phyloP scores from a whole-genome alignment of 352 stramenopile species.

The Bremia lactucae region DNA sequence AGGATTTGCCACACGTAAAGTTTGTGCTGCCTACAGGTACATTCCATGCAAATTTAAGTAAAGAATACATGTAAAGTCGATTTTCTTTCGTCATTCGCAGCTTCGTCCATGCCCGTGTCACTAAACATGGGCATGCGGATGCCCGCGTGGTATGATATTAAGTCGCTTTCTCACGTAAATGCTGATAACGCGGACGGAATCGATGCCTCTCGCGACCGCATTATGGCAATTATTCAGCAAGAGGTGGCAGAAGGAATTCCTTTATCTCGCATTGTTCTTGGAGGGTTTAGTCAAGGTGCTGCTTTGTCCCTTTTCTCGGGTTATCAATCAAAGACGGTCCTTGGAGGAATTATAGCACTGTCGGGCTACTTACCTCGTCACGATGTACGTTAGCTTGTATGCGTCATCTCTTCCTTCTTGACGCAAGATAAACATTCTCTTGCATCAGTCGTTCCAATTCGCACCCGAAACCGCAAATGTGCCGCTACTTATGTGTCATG shows the following conservation, averaged over 20 bases:
- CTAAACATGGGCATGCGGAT: conserved; percentile 93
- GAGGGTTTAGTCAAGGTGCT: conserved; percentile 90
- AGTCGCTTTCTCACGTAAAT: conserved; percentile 75
- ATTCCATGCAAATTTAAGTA: neutral
- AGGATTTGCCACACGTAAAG: conserved; percentile 58
- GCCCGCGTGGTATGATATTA: conserved; percentile 93
- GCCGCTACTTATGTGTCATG: conserved; percentile 72
- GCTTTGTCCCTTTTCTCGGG: conserved; percentile 84
- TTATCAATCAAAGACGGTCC: conserved; percentile 44
- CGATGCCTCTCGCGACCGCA: conserved; percentile 51
- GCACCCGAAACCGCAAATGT: conserved; percentile 41
- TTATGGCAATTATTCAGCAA: conserved; percentile 79
- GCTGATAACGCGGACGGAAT: conserved; percentile 87
- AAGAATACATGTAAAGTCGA: too few species aligned
- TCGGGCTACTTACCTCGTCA: conserved; percentile 65
- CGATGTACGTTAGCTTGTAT: conserved; percentile 15
- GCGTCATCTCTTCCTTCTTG: neutral
- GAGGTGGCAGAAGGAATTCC: conserved; percentile 62
- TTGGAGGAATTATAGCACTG: conserved; percentile 60
- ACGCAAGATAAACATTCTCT: neutral
- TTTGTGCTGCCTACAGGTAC: conserved; percentile 66
- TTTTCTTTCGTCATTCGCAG: conserved; percentile 25
- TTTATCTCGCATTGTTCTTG: conserved; percentile 86
- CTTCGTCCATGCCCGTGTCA: conserved; percentile 84
- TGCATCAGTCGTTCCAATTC: conserved; percentile 34